phyloP scores from a whole-genome alignment of 1,284 basidiomycete genomes.

The Austroboletus olivaceoglutinosus region DNA sequence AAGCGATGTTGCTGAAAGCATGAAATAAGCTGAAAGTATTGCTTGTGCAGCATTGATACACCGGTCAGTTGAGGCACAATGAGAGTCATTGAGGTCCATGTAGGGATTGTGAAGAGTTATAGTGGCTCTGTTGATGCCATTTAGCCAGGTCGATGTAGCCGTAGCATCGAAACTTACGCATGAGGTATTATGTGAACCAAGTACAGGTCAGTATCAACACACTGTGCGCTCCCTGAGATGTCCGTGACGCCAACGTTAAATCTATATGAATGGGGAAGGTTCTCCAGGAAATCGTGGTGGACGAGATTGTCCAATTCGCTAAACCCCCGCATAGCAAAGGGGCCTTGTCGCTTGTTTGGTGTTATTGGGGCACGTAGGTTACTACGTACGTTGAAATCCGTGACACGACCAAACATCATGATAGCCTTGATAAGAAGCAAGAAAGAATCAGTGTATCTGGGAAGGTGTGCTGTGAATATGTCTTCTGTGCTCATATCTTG shows the following conservation, averaged over 20 bases:
- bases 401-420: constrained; percentile 80
- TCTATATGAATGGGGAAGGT: constrained; percentile 63
- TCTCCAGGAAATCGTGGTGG: constrained; percentile 61
- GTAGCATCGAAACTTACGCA: constrained; percentile 51
- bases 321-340: constrained; percentile 63
- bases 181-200: constrained; percentile 81
- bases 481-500: constrained; percentile 63
- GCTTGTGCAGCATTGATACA: constrained; percentile 70
- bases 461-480: constrained; percentile 65
- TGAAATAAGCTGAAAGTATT: constrained; percentile 71
- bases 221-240: constrained; percentile 46
- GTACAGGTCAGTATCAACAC: constrained; percentile 75
- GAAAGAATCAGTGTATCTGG: constrained; percentile 76
- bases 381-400: constrained; percentile 75
- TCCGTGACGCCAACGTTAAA: constrained; percentile 60
- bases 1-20: constrained; percentile 70
- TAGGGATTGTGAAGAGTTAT: constrained; percentile 82
- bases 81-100: constrained; percentile 65
- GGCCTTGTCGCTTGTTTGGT: constrained; percentile 65
- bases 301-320: constrained; percentile 66
- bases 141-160: constrained; percentile 6
- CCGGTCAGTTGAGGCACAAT: constrained; percentile 61
- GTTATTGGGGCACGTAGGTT: constrained; percentile 59
- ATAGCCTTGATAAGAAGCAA: constrained; percentile 73
- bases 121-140: constrained; percentile 53